Evolutionary conservation across 1,284 basidiomycete species (phyloP), one percentile per base, ranked within the genome.

Genomic region (Irpex rosettiformis): DNA sequence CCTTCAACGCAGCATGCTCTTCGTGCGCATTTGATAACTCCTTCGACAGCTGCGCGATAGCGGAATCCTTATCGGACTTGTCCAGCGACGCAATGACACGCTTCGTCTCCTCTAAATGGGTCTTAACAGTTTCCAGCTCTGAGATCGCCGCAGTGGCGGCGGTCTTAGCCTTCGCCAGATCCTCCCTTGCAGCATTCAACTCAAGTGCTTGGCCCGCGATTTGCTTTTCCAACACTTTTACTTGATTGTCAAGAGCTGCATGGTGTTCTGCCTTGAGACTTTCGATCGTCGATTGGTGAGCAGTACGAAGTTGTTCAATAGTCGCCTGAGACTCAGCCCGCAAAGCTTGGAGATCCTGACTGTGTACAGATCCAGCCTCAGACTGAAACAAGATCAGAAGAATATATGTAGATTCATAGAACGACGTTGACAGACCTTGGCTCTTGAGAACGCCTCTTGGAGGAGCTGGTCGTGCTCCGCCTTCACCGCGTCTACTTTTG

Each of bases 171-270:
- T 91, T 93, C 1, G 78, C 69, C 40, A 93, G 83, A 67, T 93
- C 91, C 61, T 93, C 90, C 66, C 86, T 83, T 0, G 91, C 91
- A 7, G 89, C 91, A 68, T 87, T 90, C 52, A 93, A 80, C 66
- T 93, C 89, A 40, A 91, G 72, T 54, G 73, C 81, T 63, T 86
- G 76, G 57, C 73, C 81, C 55, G 75, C 77, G 56, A 91, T 79
- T 67, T 83, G 79, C 73, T 92, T 89, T 70, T 88, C 83, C 21
- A 88, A 73, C 1, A 70, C 71, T 61, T 80, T 79, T 43, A 82
- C 75, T 65, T 88, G 79, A 27, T 77, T 76, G 55, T 86, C 83
- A 18, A 91, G 74, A 4, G 71, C 64, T 21, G 79, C 77, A 52
- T 81, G 75, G 62, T 91, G 87, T 58, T 90, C 86, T 1, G 78